Percentiles rank a stretch among this genome's conserved stretches.
These are phyloP conservation scores for Bacidia rubella DNA, from an alignment of 495 filamentous ascomycete species.

Conservation along the genomic window DNA sequence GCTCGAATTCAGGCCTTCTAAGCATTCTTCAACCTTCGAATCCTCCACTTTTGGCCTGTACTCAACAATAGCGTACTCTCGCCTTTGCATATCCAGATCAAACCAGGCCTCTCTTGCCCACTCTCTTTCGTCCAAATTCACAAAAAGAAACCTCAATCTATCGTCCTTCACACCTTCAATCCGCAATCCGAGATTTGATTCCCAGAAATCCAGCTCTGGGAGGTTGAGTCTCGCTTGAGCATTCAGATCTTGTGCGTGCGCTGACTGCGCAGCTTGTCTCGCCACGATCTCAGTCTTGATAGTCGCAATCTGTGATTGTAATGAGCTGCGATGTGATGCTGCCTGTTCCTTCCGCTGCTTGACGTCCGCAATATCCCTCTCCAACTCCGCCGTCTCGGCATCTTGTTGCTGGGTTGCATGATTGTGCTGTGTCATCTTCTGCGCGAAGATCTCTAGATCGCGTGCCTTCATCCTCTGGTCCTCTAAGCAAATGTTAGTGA, in stretches of 20 bases:
- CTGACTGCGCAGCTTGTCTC: slow-evolving; percentile 45
- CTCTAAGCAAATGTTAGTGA: slow-evolving; percentile 38
- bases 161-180: slow-evolving; percentile 82
- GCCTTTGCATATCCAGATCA: slow-evolving; percentile 64
- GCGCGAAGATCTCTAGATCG: slow-evolving; percentile 69
- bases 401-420: slow-evolving; percentile 76
- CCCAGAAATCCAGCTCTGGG: slow-evolving; percentile 92
- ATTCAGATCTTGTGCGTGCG: slow-evolving; percentile 52
- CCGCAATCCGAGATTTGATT: slow-evolving; percentile 70
- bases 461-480: slow-evolving; percentile 77
- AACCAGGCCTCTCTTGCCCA: slow-evolving; percentile 91
- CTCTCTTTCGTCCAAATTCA: slow-evolving; percentile 72
- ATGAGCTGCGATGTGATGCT: slow-evolving; percentile 53
- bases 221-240: slow-evolving; percentile 71
- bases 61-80: slow-evolving; percentile 72
- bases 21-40: slow-evolving; percentile 53
- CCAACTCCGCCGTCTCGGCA: slow-evolving; percentile 79
- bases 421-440: slow-evolving; percentile 62
- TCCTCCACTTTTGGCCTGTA: slow-evolving; percentile 68
- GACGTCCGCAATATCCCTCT: slow-evolving; percentile 61
- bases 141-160: slow-evolving; percentile 80
- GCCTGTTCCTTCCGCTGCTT: slow-evolving; percentile 63
- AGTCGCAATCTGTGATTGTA: slow-evolving; percentile 65
- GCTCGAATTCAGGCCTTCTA: slow-evolving; percentile 70
- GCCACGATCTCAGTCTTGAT: slow-evolving; percentile 57